Conservation (phyloP, 2,329 filamentous ascomycete species). For the Tolypocladium amazonense region DNA sequence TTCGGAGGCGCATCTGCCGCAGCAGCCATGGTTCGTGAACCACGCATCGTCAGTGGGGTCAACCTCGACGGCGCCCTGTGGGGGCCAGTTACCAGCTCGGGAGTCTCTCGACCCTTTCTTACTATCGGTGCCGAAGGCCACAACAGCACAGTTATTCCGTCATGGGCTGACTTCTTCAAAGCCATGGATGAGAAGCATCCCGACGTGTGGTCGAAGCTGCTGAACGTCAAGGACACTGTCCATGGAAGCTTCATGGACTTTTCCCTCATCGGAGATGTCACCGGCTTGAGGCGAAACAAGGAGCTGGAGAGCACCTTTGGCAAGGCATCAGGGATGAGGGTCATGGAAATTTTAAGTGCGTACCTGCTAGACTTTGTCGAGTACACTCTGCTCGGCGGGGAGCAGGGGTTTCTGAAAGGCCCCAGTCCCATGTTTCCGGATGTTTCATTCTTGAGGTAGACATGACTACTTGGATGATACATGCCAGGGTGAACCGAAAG, state of each 20-base stretch:
- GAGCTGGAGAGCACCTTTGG: background rate
- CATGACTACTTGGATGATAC: background rate
- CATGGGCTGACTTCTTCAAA: constrained; percentile 16
- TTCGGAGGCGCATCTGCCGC: constrained; percentile 22
- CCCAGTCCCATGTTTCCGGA: background rate
- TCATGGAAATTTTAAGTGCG: background rate
- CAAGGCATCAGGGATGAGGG: background rate
- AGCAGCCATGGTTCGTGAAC: constrained; percentile 16
- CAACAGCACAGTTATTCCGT: constrained; percentile 10
- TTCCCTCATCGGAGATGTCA: constrained; percentile 12
- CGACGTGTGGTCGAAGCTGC: constrained; percentile 17
- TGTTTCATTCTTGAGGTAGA: background rate
- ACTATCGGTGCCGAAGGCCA: constrained; percentile 16
- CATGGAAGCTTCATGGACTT: constrained; percentile 22
- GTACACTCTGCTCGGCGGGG: background rate
- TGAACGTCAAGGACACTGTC: constrained; percentile 14
- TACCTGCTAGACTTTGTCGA: background rate
- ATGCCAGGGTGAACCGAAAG: too few species aligned
- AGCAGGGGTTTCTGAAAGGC: background rate
- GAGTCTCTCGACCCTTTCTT: constrained; percentile 18
- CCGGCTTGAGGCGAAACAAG: constrained; percentile 7
- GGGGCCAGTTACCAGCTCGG: constrained; percentile 12
- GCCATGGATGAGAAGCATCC: constrained; percentile 8
- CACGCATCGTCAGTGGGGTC: constrained; percentile 20
- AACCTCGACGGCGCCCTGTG: constrained; percentile 26